These are phyloP conservation scores for Blastocladiella britannica DNA, from an alignment of 192 early-diverging fungal genomes.

Conservation along the genomic window DNA sequence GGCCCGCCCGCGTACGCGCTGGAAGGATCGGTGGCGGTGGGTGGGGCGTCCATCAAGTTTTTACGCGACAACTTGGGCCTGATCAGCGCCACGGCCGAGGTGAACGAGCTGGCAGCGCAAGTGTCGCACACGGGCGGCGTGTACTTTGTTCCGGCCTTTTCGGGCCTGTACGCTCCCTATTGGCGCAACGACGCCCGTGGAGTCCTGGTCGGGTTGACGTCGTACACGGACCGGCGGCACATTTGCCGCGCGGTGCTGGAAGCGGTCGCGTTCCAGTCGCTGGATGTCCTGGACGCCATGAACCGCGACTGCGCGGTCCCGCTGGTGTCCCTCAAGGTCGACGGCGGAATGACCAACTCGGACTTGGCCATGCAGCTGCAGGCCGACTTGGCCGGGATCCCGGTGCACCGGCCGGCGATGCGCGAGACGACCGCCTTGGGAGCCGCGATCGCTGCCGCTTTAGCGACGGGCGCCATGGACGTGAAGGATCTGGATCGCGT, in stretches of 20 bases:
- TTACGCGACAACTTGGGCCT: constrained; percentile 68
- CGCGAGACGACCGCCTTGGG: constrained; percentile 80
- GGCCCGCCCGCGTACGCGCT: constrained; percentile 57
- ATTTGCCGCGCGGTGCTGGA: constrained; percentile 74
- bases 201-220: constrained; percentile 67
- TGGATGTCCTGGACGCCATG: constrained; percentile 75
- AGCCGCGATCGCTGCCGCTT: constrained; percentile 71
- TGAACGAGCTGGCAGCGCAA: constrained; percentile 42
- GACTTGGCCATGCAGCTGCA: constrained; percentile 83
- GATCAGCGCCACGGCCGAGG: constrained; percentile 47
- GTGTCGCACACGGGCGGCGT: constrained; percentile 65
- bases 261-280: constrained; percentile 74
- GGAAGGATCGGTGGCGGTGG: constrained; percentile 80
- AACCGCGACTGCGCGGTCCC: constrained; percentile 48
- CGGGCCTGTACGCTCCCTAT: constrained; percentile 82
- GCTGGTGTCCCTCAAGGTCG: constrained; percentile 60
- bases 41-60: constrained; percentile 79
- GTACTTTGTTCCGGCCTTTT: constrained; percentile 89
- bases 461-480: constrained; percentile 39
- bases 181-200: constrained; percentile 82
- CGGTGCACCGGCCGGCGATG: constrained; percentile 66
- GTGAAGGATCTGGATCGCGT: constrained; percentile 31
- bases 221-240: constrained; percentile 66
- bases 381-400: constrained; percentile 58
- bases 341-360: constrained; percentile 84